Conservation (phyloP, 2,329 filamentous ascomycete species). For the Aspergillus cejpii region DNA sequence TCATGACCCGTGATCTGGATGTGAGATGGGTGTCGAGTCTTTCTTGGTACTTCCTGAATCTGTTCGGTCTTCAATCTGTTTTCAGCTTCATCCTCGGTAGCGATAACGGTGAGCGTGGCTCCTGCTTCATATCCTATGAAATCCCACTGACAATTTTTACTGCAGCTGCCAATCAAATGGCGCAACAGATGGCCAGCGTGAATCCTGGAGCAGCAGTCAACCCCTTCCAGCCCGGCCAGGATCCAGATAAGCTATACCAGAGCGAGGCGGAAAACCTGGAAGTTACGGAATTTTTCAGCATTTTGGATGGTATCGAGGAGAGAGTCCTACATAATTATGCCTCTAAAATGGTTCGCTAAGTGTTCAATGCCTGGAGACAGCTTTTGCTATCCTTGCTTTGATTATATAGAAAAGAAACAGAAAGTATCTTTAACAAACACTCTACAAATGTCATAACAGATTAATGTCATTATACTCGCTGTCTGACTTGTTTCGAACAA, state of each 20-base stretch:
- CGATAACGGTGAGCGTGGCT: constrained; percentile 69
- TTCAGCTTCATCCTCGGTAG: constrained; percentile 95
- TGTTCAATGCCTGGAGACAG: constrained; percentile 4
- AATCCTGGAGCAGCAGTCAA: constrained; percentile 59
- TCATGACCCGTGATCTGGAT: constrained; percentile 91
- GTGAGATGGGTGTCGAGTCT: constrained; percentile 98
- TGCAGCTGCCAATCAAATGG: constrained; percentile 80
- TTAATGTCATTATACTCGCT: not conserved
- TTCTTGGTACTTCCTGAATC: constrained; percentile 97
- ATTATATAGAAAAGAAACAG: constrained; percentile 6
- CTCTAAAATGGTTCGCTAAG: constrained; percentile 10
- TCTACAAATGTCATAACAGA: not conserved
- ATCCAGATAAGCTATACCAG: constrained; percentile 91
- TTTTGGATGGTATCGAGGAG: constrained; percentile 80
- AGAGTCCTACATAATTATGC: constrained; percentile 58
- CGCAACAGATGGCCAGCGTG: constrained; percentile 73
- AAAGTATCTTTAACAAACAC: not conserved
- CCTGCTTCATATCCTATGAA: constrained; percentile 1
- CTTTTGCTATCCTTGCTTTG: constrained; percentile 6
- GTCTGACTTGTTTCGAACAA: not conserved
- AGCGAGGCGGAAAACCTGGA: constrained; percentile 92
- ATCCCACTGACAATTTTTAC: constrained; percentile 1
- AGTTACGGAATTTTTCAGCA: constrained; percentile 87
- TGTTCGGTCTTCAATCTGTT: constrained; percentile 92
- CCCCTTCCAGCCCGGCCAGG: constrained; percentile 86